Evolutionary conservation across 306 rosid species (phyloP).

Genomic region (Inga leiocalycina): DNA sequence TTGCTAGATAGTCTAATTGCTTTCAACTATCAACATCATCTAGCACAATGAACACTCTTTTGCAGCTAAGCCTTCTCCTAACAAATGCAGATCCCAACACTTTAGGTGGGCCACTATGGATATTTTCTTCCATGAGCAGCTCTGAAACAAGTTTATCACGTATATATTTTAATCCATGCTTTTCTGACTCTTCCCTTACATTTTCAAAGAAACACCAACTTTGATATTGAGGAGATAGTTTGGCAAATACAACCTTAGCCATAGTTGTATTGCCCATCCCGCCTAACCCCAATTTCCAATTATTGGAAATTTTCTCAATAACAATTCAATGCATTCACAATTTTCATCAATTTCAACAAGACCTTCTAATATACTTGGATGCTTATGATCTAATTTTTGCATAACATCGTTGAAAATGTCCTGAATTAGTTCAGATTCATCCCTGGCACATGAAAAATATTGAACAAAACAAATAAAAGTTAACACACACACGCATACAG

Average conservation of each 20-base stretch:
- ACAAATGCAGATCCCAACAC: no score
- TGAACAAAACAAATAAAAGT: no score
- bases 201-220: slow-evolving; percentile 23
- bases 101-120: no score
- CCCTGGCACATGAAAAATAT: neutral
- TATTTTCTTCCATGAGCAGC: neutral
- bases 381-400: neutral
- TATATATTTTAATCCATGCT: neutral
- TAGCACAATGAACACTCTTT: neutral
- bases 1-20: no score
- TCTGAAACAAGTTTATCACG: neutral
- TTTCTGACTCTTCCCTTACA: neutral
- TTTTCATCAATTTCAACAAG: slow-evolving; percentile 14
- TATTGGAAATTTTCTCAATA: neutral
- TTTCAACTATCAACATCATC: neutral
- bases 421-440: neutral
- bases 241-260: slow-evolving; percentile 7
- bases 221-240: slow-evolving; percentile 13
- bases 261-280: slow-evolving; percentile 42
- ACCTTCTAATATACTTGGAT: neutral
- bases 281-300: slow-evolving; percentile 45
- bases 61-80: no score
- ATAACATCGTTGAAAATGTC: slow-evolving; percentile 25
- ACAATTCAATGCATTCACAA: neutral
- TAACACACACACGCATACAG: no score